Evolutionary conservation across 2,329 filamentous ascomycete genomes (phyloP).

Genomic region (Magnaporthiopsis rhizophila): DNA sequence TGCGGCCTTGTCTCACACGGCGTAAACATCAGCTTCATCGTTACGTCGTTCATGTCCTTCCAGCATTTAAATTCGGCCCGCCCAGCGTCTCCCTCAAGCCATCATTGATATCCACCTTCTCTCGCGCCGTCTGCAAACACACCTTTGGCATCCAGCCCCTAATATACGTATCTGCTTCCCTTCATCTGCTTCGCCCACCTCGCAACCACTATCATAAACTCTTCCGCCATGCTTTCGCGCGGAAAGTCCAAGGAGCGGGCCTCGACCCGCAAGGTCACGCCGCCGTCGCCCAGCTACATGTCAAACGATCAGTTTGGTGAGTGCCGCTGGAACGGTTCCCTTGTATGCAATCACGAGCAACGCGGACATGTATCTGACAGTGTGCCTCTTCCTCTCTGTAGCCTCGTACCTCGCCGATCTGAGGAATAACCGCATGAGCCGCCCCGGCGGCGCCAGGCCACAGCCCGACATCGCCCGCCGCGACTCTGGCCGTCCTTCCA

Average conservation of each 20-base stretch:
- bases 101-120: not conserved
- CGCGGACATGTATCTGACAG: not conserved
- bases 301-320: conserved; percentile 59
- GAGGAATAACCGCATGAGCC: conserved; percentile 56
- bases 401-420: conserved; percentile 65
- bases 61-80: not conserved
- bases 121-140: not conserved
- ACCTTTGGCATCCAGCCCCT: not conserved
- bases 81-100: not conserved
- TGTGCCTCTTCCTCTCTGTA: conserved; percentile 21
- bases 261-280: conserved; percentile 45
- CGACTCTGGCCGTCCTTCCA: conserved; percentile 25
- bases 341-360: not conserved
- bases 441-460: conserved; percentile 65
- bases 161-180: no score
- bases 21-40: not conserved
- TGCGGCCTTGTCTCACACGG: not conserved
- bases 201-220: not conserved
- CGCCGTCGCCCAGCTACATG: conserved; percentile 58
- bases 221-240: conserved; percentile 23
- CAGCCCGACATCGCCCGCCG: conserved; percentile 32
- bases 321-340: conserved; percentile 14
- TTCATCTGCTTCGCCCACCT: no score
- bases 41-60: not conserved
- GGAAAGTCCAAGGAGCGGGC: conserved; percentile 25